Percentiles rank a stretch among this genome's conserved stretches.
Evolutionary conservation across 345 rosid genomes (phyloP).

Genomic region (Eucalyptus cloeziana): DNA sequence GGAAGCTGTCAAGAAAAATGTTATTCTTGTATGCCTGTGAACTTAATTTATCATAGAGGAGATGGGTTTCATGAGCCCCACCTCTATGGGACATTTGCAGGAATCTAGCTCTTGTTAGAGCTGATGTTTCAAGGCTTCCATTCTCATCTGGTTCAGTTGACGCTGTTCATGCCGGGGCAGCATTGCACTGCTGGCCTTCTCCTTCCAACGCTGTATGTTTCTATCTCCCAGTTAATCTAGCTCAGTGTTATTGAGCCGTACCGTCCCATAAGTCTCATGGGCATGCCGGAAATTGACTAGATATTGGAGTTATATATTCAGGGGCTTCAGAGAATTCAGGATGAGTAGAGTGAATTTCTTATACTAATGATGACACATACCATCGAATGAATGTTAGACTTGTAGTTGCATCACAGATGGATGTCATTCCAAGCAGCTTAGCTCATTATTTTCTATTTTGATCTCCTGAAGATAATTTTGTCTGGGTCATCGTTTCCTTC

Average conservation of each 20-base stretch:
- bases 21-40: background rate
- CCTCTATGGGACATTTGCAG: constrained; percentile 11
- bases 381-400: background rate
- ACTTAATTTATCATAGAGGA: background rate
- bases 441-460: background rate
- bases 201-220: constrained; percentile 71
- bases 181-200: constrained; percentile 94
- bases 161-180: constrained; percentile 95
- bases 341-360: background rate
- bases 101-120: constrained; percentile 83
- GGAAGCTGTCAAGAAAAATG: background rate
- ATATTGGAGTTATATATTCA: background rate
- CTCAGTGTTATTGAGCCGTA: background rate
- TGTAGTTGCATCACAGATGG: background rate
- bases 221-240: background rate
- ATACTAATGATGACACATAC: background rate
- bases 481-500: background rate
- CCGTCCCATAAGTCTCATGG: background rate
- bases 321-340: background rate
- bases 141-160: constrained; percentile 70
- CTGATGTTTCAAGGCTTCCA: constrained; percentile 86
- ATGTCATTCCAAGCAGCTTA: background rate
- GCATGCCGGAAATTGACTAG: background rate
- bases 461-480: background rate
- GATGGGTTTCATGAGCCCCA: background rate